phyloP scores from a whole-genome alignment of 345 rosid genomes.

The Boechera stricta region DNA sequence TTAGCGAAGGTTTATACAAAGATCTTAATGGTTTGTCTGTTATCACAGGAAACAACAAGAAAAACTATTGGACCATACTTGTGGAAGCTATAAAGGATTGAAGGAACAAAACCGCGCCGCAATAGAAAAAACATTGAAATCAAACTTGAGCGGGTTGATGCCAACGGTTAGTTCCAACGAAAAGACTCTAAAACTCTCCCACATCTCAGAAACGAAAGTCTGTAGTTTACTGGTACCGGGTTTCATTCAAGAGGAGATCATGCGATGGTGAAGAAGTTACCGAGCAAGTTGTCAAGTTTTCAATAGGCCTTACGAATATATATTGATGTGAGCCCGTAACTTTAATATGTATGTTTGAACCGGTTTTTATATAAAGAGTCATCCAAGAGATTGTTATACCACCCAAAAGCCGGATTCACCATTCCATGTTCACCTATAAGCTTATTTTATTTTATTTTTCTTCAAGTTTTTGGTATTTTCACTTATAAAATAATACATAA shows the following conservation, averaged over 20 bases:
- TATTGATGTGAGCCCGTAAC: background rate
- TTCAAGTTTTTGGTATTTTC: no score
- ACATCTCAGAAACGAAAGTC: constrained; percentile 55
- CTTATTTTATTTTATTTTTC: no score
- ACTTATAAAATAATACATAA: no score
- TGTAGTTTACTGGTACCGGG: constrained; percentile 47
- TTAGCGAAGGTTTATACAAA: constrained; percentile 34
- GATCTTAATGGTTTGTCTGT: constrained; percentile 28
- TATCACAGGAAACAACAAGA: constrained; percentile 36
- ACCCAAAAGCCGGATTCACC: constrained; percentile 63
- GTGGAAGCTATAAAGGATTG: constrained; percentile 39
- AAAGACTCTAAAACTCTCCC: constrained; percentile 39
- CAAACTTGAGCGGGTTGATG: constrained; percentile 37
- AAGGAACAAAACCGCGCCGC: constrained; percentile 33
- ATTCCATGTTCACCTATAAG: constrained; percentile 44
- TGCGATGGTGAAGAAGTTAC: constrained; percentile 65
- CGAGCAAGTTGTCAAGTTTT: constrained; percentile 45
- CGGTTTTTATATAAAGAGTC: constrained; percentile 48
- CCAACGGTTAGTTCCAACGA: constrained; percentile 51
- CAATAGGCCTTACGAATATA: background rate
- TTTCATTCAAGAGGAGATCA: constrained; percentile 73
- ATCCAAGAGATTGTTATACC: constrained; percentile 62
- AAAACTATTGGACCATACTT: constrained; percentile 38
- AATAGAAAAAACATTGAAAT: constrained; percentile 39
- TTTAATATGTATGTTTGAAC: background rate